A percentile compares a stretch with the other conserved stretches of the same genome.
Evolutionary conservation across 208 protist species (phyloP).

Genomic region (Wallacemonas sp.): DNA sequence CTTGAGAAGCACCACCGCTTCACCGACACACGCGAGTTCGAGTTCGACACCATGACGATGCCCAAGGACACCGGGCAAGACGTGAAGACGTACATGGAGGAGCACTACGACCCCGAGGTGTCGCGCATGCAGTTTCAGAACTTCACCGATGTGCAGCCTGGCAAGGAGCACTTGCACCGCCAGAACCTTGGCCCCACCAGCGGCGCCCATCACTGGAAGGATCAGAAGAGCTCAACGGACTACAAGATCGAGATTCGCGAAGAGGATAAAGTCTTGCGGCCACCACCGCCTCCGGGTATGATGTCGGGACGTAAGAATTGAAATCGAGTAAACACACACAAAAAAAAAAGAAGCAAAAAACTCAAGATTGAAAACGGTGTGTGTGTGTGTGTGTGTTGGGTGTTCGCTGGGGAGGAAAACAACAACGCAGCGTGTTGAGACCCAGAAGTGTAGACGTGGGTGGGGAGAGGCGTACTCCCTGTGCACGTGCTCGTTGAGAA

Average conservation of each 20-base stretch:
- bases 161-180: conserved; percentile 67
- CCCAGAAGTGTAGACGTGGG: no score
- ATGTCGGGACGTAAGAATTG: conserved; percentile 3
- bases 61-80: conserved; percentile 90
- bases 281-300: conserved; percentile 76
- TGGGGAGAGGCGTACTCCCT: no score
- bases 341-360: conserved; percentile 2
- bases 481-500: no score
- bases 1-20: conserved; percentile 86
- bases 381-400: no score
- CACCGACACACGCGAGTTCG: conserved; percentile 68
- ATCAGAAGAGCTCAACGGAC: conserved; percentile 46
- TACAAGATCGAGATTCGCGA: conserved; percentile 80
- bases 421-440: no score
- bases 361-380: not conserved
- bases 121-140: conserved; percentile 83
- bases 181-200: conserved; percentile 72
- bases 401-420: no score
- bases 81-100: conserved; percentile 92
- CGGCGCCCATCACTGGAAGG: conserved; percentile 69
- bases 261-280: conserved; percentile 78
- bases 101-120: conserved; percentile 88
- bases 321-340: not conserved
- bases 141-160: conserved; percentile 83
- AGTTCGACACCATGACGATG: conserved; percentile 86